Evolutionary conservation across 768 basidiomycete species (phyloP), one percentile per base, ranked within the genome.

Genomic region (Rhodotorula babjevae): DNA sequence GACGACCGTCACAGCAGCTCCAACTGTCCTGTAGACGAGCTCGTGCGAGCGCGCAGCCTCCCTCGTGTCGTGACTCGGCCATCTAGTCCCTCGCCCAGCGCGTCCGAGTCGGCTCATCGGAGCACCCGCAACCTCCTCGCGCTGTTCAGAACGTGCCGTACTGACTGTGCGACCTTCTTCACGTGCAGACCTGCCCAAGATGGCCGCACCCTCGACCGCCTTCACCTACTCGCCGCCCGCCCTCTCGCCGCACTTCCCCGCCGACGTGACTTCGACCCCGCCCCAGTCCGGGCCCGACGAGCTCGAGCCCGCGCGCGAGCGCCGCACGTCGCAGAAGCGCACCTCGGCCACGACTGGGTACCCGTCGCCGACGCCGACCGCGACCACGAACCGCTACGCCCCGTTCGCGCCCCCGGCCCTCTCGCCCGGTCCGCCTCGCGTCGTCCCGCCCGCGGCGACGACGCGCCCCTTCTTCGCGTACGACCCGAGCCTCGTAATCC

Each of bases 401-500:
- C 44, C 14, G 44, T 15, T 46, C 44, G 14, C 44, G 50, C 25
- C 63, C 18, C 50, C 49, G 1, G 58, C 63, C 44, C 25, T 52
- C 25, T 7, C 52, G n/a, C 9, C 62, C 25, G 31, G 46, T 31
- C 60, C 71, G 11, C 42, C 61, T 2, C 57, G 14, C 40, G 27
- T 7, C 19, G 33, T 16, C 3, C 25, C 4, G 55, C 57, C 29
- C 61, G 71, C 29, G 15, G 42, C 59, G 27, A 36, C 36, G 36
- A 12, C 59, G 42, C 36, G 27, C 19, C 40, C 65, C 0, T 55
- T 57, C 23, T 52, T 63, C 19, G n/a, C 58, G 21, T 68, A 61
- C 61, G 71, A 75, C 33, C 64, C 74, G 40, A 61, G 61, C 29
- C 65, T 76, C 25, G 59, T 64, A 33, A 76, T 76, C 62, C 74